Base-by-base conservation (phyloP, 2,329 filamentous ascomycete species). In the Fusarium tanahbumbuense region DNA sequence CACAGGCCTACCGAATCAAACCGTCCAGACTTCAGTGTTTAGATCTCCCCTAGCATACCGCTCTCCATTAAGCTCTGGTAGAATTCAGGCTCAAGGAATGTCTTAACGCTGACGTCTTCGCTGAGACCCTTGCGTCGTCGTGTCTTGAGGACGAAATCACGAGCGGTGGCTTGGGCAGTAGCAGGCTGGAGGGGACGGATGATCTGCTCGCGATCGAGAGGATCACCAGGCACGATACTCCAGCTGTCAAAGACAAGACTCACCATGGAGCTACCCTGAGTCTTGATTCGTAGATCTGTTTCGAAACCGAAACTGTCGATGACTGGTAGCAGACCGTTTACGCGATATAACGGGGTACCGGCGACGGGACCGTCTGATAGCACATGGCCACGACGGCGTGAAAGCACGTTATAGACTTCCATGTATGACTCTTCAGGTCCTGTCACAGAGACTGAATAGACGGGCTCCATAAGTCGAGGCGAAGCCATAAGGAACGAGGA, bases 261-360 rank as follows among this genome's bases (percentile, higher is more conserved):
- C 56, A 98, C 90, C 76, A 93, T 94, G 59, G 94, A 94, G 78
- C 94, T 91, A 55, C 96, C 95, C 83, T 98, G 93, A 0, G 95
- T 98, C 81, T 97, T 94, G 77, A 98, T 98, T 68, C 96, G 88
- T 61, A 99, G 86, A 83, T 99, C 96, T 16, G 96, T 98, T 84
- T 99, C 96, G 81, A 99, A 98, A 22, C 96, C 96, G 77, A 99
- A 99, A 30, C 91, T 94, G 83, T 99, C 96, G 77, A 99, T 97
- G 64, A 98, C 96, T 12, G 96, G 96, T 59, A 99, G 90, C 52
- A 98, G 85, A 6, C 96, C 96, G 75, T 91, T 92, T 56, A 98
- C 94, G 23, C 92, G 91, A 81, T 98, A 98, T 13, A 99, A 87
- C 7, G 95, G 96, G 12, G 96, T 98, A 25, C 96, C 96, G 0